A percentile compares a stretch with the other conserved stretches of the same genome.
Conservation (phyloP, 768 basidiomycete genomes). For the Leccinum sublutescens region DNA sequence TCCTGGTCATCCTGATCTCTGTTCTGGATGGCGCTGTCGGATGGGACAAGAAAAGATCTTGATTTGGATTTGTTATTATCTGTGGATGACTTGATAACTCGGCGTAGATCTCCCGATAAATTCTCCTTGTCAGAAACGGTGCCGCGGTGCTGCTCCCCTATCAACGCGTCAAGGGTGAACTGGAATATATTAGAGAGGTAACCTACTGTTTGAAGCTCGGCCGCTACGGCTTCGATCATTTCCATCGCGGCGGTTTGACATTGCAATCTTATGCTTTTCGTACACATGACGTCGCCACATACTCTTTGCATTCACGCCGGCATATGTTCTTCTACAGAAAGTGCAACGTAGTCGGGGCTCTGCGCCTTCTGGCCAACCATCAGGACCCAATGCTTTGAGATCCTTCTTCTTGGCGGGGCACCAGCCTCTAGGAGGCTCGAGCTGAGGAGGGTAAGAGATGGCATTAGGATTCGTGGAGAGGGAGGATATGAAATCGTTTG, state of each 20-base stretch:
- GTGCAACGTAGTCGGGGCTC: slow-evolving; percentile 80
- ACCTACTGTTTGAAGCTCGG: slow-evolving; percentile 64
- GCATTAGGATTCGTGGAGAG: slow-evolving; percentile 47
- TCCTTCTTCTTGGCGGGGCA: slow-evolving; percentile 85
- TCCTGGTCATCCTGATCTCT: slow-evolving; percentile 12
- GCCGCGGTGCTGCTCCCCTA: slow-evolving; percentile 66
- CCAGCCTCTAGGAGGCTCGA: slow-evolving; percentile 85
- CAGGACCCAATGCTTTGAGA: slow-evolving; percentile 61
- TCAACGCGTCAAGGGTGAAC: slow-evolving; percentile 20
- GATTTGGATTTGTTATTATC: slow-evolving; percentile 22
- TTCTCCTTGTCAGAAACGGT: slow-evolving; percentile 33
- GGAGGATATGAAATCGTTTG: slow-evolving; percentile 57
- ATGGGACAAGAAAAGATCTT: slow-evolving; percentile 21
- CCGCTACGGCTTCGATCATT: slow-evolving; percentile 58
- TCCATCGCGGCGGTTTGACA: slow-evolving; percentile 80
- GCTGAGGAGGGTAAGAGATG: slow-evolving; percentile 70
- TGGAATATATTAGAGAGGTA: background rate
- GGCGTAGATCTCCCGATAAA: slow-evolving; percentile 30
- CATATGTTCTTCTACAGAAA: slow-evolving; percentile 80
- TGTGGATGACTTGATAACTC: slow-evolving; percentile 25
- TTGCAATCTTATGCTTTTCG: slow-evolving; percentile 88
- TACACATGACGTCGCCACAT: slow-evolving; percentile 91
- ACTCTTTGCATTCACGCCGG: slow-evolving; percentile 85
- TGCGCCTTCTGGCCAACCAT: slow-evolving; percentile 78
- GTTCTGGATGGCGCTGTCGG: slow-evolving; percentile 14